Evolutionary conservation across 2,329 filamentous ascomycete genomes (phyloP).

Genomic region (Zasmidium cellare): DNA sequence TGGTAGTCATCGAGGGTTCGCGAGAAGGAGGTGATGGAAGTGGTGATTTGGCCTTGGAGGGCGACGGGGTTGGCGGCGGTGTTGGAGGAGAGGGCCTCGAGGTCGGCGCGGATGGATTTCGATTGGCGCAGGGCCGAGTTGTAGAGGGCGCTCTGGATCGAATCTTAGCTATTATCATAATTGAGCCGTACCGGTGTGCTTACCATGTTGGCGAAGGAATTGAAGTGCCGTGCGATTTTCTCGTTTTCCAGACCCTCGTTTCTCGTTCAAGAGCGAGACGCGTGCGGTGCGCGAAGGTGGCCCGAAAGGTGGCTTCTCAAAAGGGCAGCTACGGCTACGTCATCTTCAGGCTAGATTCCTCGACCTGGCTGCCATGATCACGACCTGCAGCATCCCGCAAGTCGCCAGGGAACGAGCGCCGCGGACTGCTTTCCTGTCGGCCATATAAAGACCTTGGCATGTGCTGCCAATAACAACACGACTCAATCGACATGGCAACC

Average conservation of each 20-base stretch:
- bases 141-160: conserved; percentile 70
- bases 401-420: background rate
- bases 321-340: background rate
- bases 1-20: conserved; percentile 93
- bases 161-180: no score
- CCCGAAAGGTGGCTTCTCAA: background rate
- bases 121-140: conserved; percentile 85
- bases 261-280: background rate
- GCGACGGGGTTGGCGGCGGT: conserved; percentile 57
- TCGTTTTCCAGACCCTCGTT: background rate
- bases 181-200: background rate
- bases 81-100: conserved; percentile 67
- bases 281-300: background rate
- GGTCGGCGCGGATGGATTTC: conserved; percentile 73
- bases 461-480: conserved; percentile 3
- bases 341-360: background rate
- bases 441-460: background rate
- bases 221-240: background rate
- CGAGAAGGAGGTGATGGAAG: conserved; percentile 76
- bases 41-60: conserved; percentile 68
- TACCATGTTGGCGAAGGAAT: background rate
- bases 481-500: conserved; percentile 3
- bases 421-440: background rate
- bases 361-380: background rate
- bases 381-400: no score